phyloP scores from a whole-genome alignment of 2,329 filamentous ascomycete species.

The Penicillium capsulatum region DNA sequence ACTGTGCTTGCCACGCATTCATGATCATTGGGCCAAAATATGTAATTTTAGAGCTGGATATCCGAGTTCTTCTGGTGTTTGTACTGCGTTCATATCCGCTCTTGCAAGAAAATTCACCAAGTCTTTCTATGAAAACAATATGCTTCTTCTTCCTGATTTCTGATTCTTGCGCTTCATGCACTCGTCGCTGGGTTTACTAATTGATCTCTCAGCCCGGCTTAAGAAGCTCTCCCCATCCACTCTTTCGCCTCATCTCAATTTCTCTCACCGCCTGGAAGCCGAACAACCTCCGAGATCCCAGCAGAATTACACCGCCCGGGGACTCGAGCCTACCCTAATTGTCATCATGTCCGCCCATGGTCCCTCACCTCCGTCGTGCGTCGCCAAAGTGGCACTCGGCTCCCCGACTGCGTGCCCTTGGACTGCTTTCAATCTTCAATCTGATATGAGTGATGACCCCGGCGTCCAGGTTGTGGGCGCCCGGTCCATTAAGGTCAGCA shows the following conservation, averaged over 20 bases:
- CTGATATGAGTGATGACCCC: conserved; percentile 37
- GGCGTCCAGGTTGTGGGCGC: conserved; percentile 36
- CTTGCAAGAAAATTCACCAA: conserved; percentile 13
- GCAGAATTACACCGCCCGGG: conserved; percentile 13
- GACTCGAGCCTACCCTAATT: conserved; percentile 6
- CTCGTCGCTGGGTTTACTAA: no score
- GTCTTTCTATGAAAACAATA: conserved; percentile 2
- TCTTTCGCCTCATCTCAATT: no score
- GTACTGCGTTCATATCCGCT: conserved; percentile 15
- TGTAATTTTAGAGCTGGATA: conserved; percentile 25
- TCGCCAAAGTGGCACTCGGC: background rate
- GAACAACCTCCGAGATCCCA: no score
- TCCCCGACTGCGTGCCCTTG: background rate
- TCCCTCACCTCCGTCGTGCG: background rate
- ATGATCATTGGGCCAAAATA: conserved; percentile 29
- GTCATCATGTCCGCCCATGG: conserved; percentile 8
- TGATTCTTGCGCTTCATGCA: no score
- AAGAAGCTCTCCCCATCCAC: no score
- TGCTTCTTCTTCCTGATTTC: no score
- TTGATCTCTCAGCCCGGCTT: no score
- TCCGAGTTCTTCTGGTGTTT: conserved; percentile 16
- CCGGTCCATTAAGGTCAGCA: conserved; percentile 36
- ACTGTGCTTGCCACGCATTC: conserved; percentile 62
- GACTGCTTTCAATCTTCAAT: conserved; percentile 3
- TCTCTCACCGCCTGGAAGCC: conserved; percentile 3